Base-by-base conservation (phyloP, 208 protist genomes). In the Crithidia acanthocephali region DNA sequence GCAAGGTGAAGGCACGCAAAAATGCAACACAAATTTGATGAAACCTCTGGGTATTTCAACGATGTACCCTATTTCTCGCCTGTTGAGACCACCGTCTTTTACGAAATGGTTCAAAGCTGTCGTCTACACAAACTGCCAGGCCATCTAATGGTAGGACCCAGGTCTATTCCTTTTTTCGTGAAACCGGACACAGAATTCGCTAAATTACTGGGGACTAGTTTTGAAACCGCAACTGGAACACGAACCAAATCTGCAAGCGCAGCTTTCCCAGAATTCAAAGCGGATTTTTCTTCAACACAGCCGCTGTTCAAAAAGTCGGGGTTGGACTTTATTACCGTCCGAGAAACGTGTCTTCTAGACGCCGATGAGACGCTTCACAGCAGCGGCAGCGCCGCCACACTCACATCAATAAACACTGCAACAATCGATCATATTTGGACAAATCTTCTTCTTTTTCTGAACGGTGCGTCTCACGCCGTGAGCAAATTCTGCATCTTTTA, bases 11-110 rank as follows among this genome's bases (percentile, higher is more conserved):
- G n/a, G n/a, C n/a, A 40, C 20, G 6, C 28, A 51, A 51, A 40
- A 53, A 66, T 66, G 60, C 60, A 52, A 18, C 58, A 58, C 27
- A 48, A 33, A 22, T 87, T 74, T 22, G 76, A 85, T 42, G 63
- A 66, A 6, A 81, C 76, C 23, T 76, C 68, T 15, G 89, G 89
- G 11, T 88, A 79, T 57, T 94, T 90, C 68, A 70, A 79, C 25
- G 89, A 94, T 85, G 51, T 92, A 6, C 89, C 84, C 0, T 94
- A 92, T 48, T 88, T 88, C 42, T 66, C 67, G 33, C 86, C 86
- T 28, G 80, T 92, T 11, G 86, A 92, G 60, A 84, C 76, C 13
- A 76, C 76, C 55, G 63, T 82, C 25, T 92, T 94, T 64, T 91
- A 88, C 74, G 79, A 91, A 28, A 55, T 79, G 16, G 64, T 90